These are phyloP conservation scores for Nitzschia sp. DNA, from an alignment of 108 stramenopile species.

Conservation along the genomic window DNA sequence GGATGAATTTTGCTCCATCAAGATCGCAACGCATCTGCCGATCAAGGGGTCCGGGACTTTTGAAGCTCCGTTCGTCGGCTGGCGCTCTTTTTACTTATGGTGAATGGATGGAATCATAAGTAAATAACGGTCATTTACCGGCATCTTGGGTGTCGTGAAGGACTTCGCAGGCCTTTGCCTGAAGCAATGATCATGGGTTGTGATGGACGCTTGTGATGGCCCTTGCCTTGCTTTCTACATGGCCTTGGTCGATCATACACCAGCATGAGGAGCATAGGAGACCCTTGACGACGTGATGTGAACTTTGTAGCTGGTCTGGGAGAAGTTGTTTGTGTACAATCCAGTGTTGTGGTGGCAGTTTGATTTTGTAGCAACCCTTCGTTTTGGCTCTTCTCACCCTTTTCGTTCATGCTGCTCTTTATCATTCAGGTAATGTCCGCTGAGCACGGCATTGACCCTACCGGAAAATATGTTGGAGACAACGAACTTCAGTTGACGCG, in stretches of 20 bases:
- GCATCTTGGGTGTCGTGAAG: not conserved
- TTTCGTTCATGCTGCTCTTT: no score
- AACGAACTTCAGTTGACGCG: conserved; percentile 69
- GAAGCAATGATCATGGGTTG: not conserved
- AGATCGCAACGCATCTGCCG: not conserved
- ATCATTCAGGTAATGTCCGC: conserved; percentile 88
- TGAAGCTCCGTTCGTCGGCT: not conserved
- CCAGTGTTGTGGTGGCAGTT: no score
- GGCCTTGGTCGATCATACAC: no score
- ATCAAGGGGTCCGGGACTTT: not conserved
- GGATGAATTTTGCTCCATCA: not conserved
- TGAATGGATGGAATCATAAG: not conserved
- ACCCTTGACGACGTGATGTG: not conserved
- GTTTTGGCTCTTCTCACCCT: no score
- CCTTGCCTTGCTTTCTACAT: not conserved
- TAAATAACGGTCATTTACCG: conserved; percentile 13
- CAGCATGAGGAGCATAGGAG: no score
- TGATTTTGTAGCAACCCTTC: no score
- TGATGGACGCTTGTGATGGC: not conserved
- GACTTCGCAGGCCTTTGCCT: no score
- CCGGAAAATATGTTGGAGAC: conserved; percentile 79
- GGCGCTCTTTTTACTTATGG: conserved; percentile 15
- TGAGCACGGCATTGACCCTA: conserved; percentile 77
- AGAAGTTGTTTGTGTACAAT: no score
- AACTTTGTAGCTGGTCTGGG: no score